Conservation (phyloP, 257 asterid genomes). For the Solanum stenotomum region DNA sequence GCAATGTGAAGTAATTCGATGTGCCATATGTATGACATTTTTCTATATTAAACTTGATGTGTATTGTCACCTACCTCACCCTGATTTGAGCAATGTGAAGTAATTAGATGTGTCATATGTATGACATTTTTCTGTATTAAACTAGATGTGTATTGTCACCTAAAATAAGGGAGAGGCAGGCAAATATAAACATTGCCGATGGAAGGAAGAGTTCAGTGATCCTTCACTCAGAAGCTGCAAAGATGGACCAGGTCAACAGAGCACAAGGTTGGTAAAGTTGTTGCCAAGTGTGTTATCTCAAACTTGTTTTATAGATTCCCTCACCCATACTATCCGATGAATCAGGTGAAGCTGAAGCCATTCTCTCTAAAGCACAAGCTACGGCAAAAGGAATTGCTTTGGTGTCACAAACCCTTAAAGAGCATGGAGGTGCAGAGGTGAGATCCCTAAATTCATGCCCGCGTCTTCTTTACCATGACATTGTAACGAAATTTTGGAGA, state of each 20-base stretch:
- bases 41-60: background rate
- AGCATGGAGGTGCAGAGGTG: conserved; percentile 69
- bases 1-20: background rate
- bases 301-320: background rate
- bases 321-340: background rate
- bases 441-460: conserved; percentile 1
- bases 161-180: conserved; percentile 6
- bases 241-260: conserved; percentile 10
- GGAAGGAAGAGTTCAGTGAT: background rate
- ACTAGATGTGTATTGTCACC: background rate
- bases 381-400: conserved; percentile 68
- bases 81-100: background rate
- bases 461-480: background rate
- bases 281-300: background rate
- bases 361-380: conserved; percentile 71
- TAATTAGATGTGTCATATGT: background rate
- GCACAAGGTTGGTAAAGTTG: conserved; percentile 7
- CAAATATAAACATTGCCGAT: conserved; percentile 3
- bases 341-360: conserved; percentile 94
- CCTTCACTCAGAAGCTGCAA: conserved; percentile 10
- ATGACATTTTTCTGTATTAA: background rate
- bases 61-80: background rate
- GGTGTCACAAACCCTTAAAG: conserved; percentile 56
- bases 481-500: background rate
- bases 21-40: too few species aligned